Percentiles rank a stretch among this genome's conserved stretches.
phyloP scores from a whole-genome alignment of 2,329 filamentous ascomycete genomes.

The Sphaerulina musiva region DNA sequence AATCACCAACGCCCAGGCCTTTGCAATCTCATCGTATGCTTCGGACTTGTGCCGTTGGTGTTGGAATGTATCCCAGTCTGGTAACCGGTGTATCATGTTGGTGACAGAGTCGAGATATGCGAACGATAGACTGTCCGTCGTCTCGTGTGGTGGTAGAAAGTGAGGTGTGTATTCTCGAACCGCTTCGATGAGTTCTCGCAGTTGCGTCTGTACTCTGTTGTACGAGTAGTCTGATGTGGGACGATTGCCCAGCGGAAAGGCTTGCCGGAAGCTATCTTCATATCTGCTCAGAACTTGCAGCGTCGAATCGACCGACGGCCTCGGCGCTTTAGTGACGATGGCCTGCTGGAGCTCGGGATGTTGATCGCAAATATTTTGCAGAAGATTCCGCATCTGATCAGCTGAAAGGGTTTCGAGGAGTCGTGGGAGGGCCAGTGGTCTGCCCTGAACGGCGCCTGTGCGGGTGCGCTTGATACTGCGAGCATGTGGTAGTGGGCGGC shows the following conservation, averaged over 20 bases:
- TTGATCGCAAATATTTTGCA: constrained; percentile 86
- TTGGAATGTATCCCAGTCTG: constrained; percentile 81
- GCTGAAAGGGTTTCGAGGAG: constrained; percentile 91
- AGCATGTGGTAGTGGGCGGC: constrained; percentile 53
- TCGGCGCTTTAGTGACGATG: constrained; percentile 74
- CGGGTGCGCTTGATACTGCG: constrained; percentile 62
- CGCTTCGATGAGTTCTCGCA: constrained; percentile 77
- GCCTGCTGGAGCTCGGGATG: constrained; percentile 81
- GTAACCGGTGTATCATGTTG: constrained; percentile 79
- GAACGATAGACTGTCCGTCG: constrained; percentile 73
- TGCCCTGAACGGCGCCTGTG: constrained; percentile 59
- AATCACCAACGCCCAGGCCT: constrained; percentile 87
- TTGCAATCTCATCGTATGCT: constrained; percentile 91
- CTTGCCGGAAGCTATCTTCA: constrained; percentile 65
- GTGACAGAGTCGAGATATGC: constrained; percentile 86
- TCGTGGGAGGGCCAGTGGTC: constrained; percentile 61
- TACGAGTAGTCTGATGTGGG: constrained; percentile 88
- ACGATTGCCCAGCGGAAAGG: constrained; percentile 80
- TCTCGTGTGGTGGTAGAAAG: constrained; percentile 86
- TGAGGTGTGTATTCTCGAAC: constrained; percentile 91
- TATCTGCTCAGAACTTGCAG: constrained; percentile 77
- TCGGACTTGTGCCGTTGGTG: constrained; percentile 91
- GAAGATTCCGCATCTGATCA: constrained; percentile 71
- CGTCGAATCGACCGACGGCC: constrained; percentile 76
- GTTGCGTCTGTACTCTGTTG: constrained; percentile 77